Evolutionary conservation across 2,329 filamentous ascomycete genomes (phyloP).

Genomic region (Aureobasidium zeae): DNA sequence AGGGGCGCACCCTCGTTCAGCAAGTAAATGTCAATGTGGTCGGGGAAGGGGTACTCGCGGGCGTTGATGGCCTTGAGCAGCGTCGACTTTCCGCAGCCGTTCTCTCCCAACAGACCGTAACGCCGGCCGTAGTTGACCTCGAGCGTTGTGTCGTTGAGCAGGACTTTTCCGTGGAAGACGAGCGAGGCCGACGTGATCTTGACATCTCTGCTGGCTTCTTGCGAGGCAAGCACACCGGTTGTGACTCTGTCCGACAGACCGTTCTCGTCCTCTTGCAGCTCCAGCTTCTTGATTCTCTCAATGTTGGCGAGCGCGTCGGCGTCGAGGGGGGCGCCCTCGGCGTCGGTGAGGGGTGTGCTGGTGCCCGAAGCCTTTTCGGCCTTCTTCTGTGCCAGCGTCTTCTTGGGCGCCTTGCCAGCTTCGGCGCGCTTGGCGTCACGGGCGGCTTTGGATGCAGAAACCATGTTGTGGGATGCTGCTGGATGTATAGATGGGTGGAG

Average conservation of each 20-base stretch:
- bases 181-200: conserved; percentile 91
- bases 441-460: conserved; percentile 60
- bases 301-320: conserved; percentile 57
- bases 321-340: conserved; percentile 45
- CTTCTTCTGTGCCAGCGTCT: conserved; percentile 59
- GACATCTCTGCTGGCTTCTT: conserved; percentile 78
- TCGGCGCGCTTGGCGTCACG: conserved; percentile 57
- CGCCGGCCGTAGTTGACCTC: conserved; percentile 88
- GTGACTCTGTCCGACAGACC: conserved; percentile 96
- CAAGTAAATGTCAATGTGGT: conserved; percentile 96
- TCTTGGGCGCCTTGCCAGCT: conserved; percentile 64
- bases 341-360: conserved; percentile 51
- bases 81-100: conserved; percentile 99
- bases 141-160: conserved; percentile 87
- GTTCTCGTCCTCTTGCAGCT: conserved; percentile 89
- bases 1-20: conserved; percentile 93
- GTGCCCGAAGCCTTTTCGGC: conserved; percentile 63
- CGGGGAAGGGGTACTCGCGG: conserved; percentile 90
- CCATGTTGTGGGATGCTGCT: conserved; percentile 42
- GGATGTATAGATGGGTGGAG: neutral
- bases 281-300: conserved; percentile 77
- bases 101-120: conserved; percentile 94
- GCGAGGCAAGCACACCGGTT: conserved; percentile 86
- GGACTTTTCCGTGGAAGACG: conserved; percentile 95
- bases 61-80: conserved; percentile 87